Percentiles rank a stretch among this genome's conserved stretches.
Evolutionary conservation across 805 yeast genomes (phyloP).

Genomic region (Monosporozyma aerobia): DNA sequence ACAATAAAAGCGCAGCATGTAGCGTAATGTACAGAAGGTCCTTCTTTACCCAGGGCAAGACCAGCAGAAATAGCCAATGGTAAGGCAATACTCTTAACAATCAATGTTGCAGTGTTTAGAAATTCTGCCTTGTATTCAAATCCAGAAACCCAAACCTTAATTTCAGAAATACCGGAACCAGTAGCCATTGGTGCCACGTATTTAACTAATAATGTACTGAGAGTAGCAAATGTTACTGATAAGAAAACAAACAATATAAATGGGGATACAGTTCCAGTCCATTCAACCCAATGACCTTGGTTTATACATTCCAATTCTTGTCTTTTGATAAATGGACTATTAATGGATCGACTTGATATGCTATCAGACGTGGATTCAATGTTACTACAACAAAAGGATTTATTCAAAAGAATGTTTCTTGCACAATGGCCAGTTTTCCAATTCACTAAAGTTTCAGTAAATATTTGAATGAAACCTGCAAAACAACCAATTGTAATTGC

Average conservation of each 20-base stretch:
- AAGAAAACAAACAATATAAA: slow-evolving; percentile 51
- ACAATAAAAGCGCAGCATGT: slow-evolving; percentile 88
- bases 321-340: slow-evolving; percentile 7
- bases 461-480: slow-evolving; percentile 72
- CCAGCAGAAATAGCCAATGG: slow-evolving; percentile 94
- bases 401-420: slow-evolving; percentile 57
- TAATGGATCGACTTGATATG: slow-evolving; percentile 13
- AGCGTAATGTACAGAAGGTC: slow-evolving; percentile 97
- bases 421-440: slow-evolving; percentile 73
- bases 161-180: slow-evolving; percentile 96
- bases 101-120: slow-evolving; percentile 59
- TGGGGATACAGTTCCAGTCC: slow-evolving; percentile 41
- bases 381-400: slow-evolving; percentile 60
- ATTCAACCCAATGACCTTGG: slow-evolving; percentile 47
- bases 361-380: background rate
- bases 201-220: slow-evolving; percentile 62
- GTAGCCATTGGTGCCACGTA: slow-evolving; percentile 82
- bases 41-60: slow-evolving; percentile 90
- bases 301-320: slow-evolving; percentile 41
- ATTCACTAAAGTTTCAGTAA: slow-evolving; percentile 81
- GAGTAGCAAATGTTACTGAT: slow-evolving; percentile 51
- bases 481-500: slow-evolving; percentile 73
- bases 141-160: slow-evolving; percentile 89
- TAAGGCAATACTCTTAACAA: slow-evolving; percentile 68
- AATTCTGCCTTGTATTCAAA: slow-evolving; percentile 66